Evolutionary conservation across 345 rosid genomes (phyloP).

Genomic region (Gossypium sturtianum): DNA sequence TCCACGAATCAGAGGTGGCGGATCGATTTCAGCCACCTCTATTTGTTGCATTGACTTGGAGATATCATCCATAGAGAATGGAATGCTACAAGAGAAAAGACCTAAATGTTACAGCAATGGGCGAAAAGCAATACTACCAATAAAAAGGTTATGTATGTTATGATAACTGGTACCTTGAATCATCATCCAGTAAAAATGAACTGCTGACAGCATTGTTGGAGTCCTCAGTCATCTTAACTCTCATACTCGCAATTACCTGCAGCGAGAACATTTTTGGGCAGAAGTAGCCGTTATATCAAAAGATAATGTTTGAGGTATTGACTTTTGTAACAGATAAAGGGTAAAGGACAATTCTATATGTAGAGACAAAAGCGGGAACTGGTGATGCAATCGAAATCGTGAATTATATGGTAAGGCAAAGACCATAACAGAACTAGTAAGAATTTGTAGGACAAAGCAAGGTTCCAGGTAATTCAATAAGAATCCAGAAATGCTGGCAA

Average conservation of each 20-base stretch:
- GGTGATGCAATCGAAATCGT: neutral
- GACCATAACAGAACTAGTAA: neutral
- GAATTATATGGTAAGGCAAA: neutral
- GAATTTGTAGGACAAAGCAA: neutral
- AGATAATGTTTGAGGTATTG: neutral
- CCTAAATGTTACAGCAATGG: neutral
- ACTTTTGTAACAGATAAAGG: neutral
- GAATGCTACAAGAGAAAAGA: constrained; percentile 55
- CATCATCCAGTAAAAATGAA: constrained; percentile 87
- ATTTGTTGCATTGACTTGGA: constrained; percentile 67
- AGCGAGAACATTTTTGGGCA: constrained; percentile 11
- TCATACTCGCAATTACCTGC: constrained; percentile 83
- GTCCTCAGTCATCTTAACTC: constrained; percentile 58
- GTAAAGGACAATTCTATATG: neutral
- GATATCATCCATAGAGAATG: constrained; percentile 81
- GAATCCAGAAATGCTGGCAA: neutral
- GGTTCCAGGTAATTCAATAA: neutral
- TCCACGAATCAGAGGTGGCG: constrained; percentile 79
- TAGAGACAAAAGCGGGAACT: neutral
- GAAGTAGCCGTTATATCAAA: neutral
- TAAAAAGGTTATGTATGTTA: neutral
- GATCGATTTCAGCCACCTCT: constrained; percentile 72
- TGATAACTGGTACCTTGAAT: constrained; percentile 54
- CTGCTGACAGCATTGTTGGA: constrained; percentile 59
- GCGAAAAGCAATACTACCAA: neutral